These are phyloP conservation scores for Polysphondylium violaceum DNA, from an alignment of 78 protist genomes.

Conservation along the genomic window DNA sequence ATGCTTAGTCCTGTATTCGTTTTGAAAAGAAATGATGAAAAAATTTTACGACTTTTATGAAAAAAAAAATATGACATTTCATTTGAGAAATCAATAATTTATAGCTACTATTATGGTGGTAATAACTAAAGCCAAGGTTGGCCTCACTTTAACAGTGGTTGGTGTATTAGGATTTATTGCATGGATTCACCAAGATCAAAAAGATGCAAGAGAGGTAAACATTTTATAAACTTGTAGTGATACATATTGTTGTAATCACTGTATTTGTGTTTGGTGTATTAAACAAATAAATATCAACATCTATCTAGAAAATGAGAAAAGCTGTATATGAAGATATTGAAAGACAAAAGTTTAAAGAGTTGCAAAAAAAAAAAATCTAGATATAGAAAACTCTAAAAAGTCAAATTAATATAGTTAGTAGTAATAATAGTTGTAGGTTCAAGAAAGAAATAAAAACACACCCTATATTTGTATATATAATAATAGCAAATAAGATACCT, in stretches of 20 bases:
- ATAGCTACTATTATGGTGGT: too few relatives aligned
- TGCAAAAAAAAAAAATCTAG: not conserved
- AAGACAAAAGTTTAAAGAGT: conserved; percentile 50
- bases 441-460: too few relatives aligned
- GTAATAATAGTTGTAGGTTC: not conserved
- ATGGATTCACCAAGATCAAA: conserved; percentile 25
- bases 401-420: not conserved
- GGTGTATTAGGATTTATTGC: conserved; percentile 5
- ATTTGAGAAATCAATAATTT: too few relatives aligned
- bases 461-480: too few relatives aligned
- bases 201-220: conserved; percentile 31
- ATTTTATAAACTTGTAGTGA: too few relatives aligned
- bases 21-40: too few relatives aligned
- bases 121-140: not conserved
- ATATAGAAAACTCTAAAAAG: not conserved
- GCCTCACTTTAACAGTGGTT: not conserved
- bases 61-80: too few relatives aligned
- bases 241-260: too few relatives aligned
- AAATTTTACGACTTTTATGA: too few relatives aligned
- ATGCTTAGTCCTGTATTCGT: too few relatives aligned
- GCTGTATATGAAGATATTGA: conserved; percentile 18
- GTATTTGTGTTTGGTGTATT: too few relatives aligned
- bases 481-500: not conserved
- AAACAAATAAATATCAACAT: too few relatives aligned
- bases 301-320: conserved; percentile 29